phyloP scores from a whole-genome alignment of 2,329 filamentous ascomycete genomes.

The Ceratocystis colombiana region DNA sequence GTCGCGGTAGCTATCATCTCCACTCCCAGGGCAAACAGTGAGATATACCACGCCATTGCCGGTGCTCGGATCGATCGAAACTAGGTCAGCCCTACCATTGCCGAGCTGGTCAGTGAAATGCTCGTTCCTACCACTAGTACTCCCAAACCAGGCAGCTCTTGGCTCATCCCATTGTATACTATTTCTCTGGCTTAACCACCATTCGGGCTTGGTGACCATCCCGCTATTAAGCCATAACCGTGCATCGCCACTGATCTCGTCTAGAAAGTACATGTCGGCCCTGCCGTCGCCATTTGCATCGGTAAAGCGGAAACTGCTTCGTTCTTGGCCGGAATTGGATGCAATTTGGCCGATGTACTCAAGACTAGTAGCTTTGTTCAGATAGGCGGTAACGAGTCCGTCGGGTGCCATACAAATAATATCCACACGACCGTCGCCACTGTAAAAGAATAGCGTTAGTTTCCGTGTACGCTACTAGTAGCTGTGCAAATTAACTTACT shows the following conservation, averaged over 20 bases:
- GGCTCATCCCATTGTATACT: constrained; percentile 6
- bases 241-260: constrained; percentile 33
- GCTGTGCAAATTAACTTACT: constrained; percentile 15
- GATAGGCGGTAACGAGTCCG: constrained; percentile 29
- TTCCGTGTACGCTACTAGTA: background rate
- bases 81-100: constrained; percentile 29
- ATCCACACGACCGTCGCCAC: constrained; percentile 30
- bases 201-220: background rate
- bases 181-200: background rate
- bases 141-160: constrained; percentile 20
- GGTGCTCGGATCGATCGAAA: constrained; percentile 24
- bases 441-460: constrained; percentile 19
- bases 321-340: constrained; percentile 30
- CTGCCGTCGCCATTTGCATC: constrained; percentile 35
- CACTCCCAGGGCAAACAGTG: constrained; percentile 14
- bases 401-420: constrained; percentile 32
- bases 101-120: constrained; percentile 30
- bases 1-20: constrained; percentile 15
- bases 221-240: constrained; percentile 32
- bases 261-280: constrained; percentile 32
- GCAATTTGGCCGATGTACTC: constrained; percentile 31
- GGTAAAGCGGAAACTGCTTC: constrained; percentile 34
- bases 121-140: constrained; percentile 27
- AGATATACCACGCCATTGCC: constrained; percentile 15
- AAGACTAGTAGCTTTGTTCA: constrained; percentile 27